phyloP scores from a whole-genome alignment of 139 green algal genomes.

The Coelastrella sp. region DNA sequence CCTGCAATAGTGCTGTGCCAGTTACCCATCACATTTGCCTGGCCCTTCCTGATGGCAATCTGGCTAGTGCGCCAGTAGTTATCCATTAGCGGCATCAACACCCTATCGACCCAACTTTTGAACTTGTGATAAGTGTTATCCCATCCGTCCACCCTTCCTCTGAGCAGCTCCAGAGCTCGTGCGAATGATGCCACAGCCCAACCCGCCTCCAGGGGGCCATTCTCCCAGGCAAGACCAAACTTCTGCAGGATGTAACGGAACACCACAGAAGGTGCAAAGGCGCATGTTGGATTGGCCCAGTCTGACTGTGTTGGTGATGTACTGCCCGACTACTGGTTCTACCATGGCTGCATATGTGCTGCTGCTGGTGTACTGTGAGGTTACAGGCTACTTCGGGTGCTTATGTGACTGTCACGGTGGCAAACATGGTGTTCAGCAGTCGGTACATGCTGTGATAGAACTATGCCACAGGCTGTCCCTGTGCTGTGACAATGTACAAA shows the following conservation, averaged over 20 bases:
- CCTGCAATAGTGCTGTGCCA: conserved; percentile 10
- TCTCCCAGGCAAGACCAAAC: conserved; percentile 29
- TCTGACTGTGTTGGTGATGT: not conserved
- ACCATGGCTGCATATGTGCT: no score
- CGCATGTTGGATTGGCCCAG: no score
- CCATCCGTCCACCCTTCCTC: not conserved
- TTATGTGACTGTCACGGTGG: no score
- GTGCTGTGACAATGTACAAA: no score
- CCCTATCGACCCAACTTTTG: not conserved
- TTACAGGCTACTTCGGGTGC: no score
- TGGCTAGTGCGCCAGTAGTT: not conserved
- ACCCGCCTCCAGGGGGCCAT: conserved; percentile 24
- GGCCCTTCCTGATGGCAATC: not conserved
- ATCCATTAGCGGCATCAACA: conserved; percentile 36
- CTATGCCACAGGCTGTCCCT: no score
- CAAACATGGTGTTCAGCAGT: no score
- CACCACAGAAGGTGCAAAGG: no score
- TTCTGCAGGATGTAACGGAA: conserved; percentile 12
- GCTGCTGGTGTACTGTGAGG: no score
- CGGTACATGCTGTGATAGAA: no score
- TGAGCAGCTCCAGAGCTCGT: conserved; percentile 29
- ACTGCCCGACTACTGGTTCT: no score
- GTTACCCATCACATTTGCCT: conserved; percentile 5
- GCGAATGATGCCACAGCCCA: conserved; percentile 30
- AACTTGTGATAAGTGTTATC: not conserved